Base-by-base conservation (phyloP, 2,329 filamentous ascomycete genomes). In the Fusarium palustre region DNA sequence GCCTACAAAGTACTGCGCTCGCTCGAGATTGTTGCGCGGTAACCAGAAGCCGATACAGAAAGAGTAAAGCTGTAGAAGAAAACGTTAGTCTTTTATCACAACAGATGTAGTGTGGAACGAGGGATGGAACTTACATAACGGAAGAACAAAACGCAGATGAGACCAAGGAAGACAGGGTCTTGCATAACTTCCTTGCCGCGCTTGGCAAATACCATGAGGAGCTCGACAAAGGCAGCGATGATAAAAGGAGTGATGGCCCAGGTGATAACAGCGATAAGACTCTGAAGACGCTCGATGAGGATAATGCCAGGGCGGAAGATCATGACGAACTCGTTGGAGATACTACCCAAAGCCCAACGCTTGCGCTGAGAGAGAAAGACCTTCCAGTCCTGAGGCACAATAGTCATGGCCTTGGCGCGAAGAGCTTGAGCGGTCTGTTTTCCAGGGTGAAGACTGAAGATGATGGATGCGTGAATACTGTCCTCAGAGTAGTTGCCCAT, bases 401-500 rank as follows among this genome's bases (percentile, higher is more conserved):
- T 81, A 2, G 83, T 85, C 65, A 78, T 84, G 13, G 83, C 83
- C 54, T 82, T 80, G 31, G 84, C 83, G 0, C 78, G 77, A 3
- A 85, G 77, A 0, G 83, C 82, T 70, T 85, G 83, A 0, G 82
- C 79, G 0, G 82, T 85, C 48, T 80, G 79, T 31, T 79, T 80
- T 24, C 79, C 70, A 0, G 83, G 82, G 62, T 79, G 82, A 13
- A 81, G 75, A 59, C 82, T 83, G 55, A 85, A 81, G 68, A 85
- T 82, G 65, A 84, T 80, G 63, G 80, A 82, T 3, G 82, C 82
- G 55, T 85, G 83, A 64, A 85, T 85, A 46, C 81, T 80, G 53
- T 85, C 83, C 60, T 85, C 84, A 5, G 82, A 84, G 39, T 83
- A 83, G 20, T 80, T 82, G 15, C 82, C 83, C 72, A 83, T 82